phyloP scores from a whole-genome alignment of 164 flowering plant species.

The Macadamia tetraphylla region DNA sequence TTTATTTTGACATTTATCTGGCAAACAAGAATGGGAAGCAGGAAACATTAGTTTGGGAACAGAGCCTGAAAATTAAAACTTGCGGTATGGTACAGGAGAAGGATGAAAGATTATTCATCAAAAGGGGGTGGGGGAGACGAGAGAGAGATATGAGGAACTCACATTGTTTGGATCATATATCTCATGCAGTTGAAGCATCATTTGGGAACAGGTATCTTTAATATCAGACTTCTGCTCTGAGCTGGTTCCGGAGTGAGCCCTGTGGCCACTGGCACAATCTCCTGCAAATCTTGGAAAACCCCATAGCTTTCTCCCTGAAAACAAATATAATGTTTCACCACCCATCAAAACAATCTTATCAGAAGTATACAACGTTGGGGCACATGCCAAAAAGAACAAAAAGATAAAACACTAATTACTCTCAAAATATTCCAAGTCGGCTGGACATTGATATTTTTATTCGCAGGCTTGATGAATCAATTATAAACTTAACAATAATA shows the following conservation, averaged over 20 bases:
- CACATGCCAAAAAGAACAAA: background rate
- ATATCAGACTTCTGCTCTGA: slow-evolving; percentile 75
- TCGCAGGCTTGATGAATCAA: background rate
- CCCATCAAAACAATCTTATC: background rate
- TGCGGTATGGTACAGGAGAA: background rate
- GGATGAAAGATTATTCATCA: background rate
- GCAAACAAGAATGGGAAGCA: slow-evolving; percentile 4
- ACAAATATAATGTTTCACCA: background rate
- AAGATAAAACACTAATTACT: background rate
- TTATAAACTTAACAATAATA: too few relatives aligned
- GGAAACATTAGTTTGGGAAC: background rate
- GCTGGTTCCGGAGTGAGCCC: slow-evolving; percentile 46
- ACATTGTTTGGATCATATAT: slow-evolving; percentile 95
- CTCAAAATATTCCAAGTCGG: background rate
- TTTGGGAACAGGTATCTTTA: slow-evolving; percentile 88
- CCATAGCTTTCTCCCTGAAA: slow-evolving; percentile 77
- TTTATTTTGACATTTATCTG: slow-evolving; percentile 90
- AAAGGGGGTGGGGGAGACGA: too few relatives aligned
- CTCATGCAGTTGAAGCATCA: slow-evolving; percentile 94
- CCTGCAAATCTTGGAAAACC: slow-evolving; percentile 92
- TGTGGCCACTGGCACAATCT: slow-evolving; percentile 87
- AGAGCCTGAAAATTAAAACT: background rate
- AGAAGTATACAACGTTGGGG: background rate
- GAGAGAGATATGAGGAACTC: background rate
- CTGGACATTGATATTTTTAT: background rate